A percentile compares a stretch with the other conserved stretches of the same genome.
phyloP scores from a whole-genome alignment of 1,139 yeast species.

The Diutina ranongensis region DNA sequence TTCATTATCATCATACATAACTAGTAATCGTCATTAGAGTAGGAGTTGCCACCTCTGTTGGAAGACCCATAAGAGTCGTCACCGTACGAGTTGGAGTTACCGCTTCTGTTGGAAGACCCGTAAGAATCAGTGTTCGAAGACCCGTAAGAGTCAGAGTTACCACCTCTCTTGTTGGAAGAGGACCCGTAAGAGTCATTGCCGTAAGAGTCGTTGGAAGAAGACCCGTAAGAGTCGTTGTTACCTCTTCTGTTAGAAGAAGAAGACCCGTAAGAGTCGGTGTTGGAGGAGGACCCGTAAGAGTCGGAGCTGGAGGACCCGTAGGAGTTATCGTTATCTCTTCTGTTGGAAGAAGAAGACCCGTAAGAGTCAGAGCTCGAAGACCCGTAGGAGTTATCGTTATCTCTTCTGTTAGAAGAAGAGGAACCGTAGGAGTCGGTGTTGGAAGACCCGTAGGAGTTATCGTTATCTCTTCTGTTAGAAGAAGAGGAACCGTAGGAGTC shows the following conservation, averaged over 20 bases:
- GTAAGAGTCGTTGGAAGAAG: conserved; percentile 12
- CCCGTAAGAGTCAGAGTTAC: conserved; percentile 12
- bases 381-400: conserved; percentile 11
- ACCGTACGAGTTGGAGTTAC: conserved; percentile 8
- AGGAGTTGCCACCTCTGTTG: conserved; percentile 12
- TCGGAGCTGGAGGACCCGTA: conserved; percentile 13
- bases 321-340: conserved; percentile 9
- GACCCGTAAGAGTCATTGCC: conserved; percentile 8
- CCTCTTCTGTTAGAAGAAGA: conserved; percentile 9
- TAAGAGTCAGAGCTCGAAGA: conserved; percentile 10
- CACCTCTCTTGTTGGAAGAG: conserved; percentile 9
- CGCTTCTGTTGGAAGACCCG: conserved; percentile 2
- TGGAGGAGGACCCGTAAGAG: conserved; percentile 8
- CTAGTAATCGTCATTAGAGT: conserved; percentile 11
- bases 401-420: neutral
- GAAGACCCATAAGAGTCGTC: conserved; percentile 8
- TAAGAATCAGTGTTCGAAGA: conserved; percentile 6
- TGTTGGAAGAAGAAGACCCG: conserved; percentile 10
- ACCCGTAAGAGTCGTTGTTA: conserved; percentile 8
- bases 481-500: conserved; percentile 12
- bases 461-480: conserved; percentile 11
- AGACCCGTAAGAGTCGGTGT: conserved; percentile 7
- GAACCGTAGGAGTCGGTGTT: conserved; percentile 12
- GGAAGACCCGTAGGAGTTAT: conserved; percentile 12
- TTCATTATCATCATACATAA: neutral